Evolutionary conservation across 148 eudicot genomes (phyloP).

Genomic region (Cornus suecica): DNA sequence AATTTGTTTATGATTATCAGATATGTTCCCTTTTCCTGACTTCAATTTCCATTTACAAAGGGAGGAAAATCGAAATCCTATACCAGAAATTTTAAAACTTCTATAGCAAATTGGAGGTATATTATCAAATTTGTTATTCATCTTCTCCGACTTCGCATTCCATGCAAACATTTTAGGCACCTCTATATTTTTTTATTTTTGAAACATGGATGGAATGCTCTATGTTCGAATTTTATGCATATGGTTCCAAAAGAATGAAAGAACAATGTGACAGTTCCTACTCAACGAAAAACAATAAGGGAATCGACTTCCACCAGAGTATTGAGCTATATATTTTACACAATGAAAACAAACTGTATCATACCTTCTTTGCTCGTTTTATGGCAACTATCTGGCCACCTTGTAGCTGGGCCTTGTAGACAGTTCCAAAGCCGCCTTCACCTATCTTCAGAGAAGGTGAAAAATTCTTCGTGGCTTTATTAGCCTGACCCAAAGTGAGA

Average conservation of each 20-base stretch:
- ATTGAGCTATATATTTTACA: not conserved
- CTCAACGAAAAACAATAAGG: not conserved
- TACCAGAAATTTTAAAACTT: not conserved
- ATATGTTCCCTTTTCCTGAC: not conserved
- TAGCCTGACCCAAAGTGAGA: conserved; percentile 58
- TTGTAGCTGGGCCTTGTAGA: conserved; percentile 76
- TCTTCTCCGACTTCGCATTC: not conserved
- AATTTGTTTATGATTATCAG: not conserved
- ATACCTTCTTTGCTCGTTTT: conserved; percentile 92
- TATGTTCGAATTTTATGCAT: not conserved
- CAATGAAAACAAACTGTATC: conserved; percentile 8
- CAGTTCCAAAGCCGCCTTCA: conserved; percentile 94
- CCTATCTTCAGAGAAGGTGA: conserved; percentile 65
- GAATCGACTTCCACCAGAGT: not conserved
- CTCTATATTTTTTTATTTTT: too few species aligned
- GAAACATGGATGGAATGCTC: not conserved
- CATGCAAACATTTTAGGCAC: not conserved
- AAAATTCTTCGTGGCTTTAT: conserved; percentile 73
- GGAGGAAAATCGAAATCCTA: not conserved
- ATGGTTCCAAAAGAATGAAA: not conserved
- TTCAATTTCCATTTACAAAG: not conserved
- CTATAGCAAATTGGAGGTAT: not conserved
- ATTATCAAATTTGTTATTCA: not conserved
- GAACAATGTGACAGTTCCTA: not conserved
- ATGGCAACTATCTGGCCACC: conserved; percentile 86